Percentiles rank a stretch among this genome's conserved stretches.
phyloP scores from a whole-genome alignment of 768 basidiomycete genomes.

The Arthromyces matolae region DNA sequence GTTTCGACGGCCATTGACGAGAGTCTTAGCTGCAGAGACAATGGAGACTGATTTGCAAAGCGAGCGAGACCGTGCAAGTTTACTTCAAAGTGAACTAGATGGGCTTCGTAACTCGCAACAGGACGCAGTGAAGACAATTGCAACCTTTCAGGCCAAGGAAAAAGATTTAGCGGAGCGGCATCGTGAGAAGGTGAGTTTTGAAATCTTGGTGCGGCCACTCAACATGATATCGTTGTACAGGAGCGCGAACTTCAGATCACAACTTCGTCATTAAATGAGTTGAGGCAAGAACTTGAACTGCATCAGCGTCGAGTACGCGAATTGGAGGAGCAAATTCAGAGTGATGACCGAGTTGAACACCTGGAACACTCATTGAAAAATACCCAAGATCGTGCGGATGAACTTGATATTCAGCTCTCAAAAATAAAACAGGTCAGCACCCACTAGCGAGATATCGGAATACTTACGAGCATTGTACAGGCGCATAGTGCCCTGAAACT shows the following conservation, averaged over 20 bases:
- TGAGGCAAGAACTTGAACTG: conserved; percentile 50
- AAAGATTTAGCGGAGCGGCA: conserved; percentile 50
- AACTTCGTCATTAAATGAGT: conserved; percentile 49
- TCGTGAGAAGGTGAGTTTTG: conserved; percentile 48
- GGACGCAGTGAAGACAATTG: conserved; percentile 35
- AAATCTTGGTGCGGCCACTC: background rate
- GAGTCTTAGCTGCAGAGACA: conserved; percentile 38
- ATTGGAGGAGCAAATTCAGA: conserved; percentile 78
- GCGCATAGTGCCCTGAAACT: conserved; percentile 51
- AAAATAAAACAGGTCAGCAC: conserved; percentile 71
- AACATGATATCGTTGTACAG: conserved; percentile 35
- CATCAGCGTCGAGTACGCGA: conserved; percentile 61
- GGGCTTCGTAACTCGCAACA: conserved; percentile 38
- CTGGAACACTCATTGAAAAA: conserved; percentile 72
- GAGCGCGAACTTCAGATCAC: conserved; percentile 73
- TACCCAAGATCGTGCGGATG: conserved; percentile 77
- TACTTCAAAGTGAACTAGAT: conserved; percentile 39
- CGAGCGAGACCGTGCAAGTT: conserved; percentile 38
- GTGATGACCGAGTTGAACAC: conserved; percentile 75
- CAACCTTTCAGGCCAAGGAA: conserved; percentile 45
- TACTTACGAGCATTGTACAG: conserved; percentile 40
- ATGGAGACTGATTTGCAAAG: conserved; percentile 38
- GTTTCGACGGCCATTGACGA: conserved; percentile 14
- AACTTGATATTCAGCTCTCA: conserved; percentile 78
- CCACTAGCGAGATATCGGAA: too few species aligned